Evolutionary conservation across 306 rosid species (phyloP).

Genomic region (Acmispon strigosus): DNA sequence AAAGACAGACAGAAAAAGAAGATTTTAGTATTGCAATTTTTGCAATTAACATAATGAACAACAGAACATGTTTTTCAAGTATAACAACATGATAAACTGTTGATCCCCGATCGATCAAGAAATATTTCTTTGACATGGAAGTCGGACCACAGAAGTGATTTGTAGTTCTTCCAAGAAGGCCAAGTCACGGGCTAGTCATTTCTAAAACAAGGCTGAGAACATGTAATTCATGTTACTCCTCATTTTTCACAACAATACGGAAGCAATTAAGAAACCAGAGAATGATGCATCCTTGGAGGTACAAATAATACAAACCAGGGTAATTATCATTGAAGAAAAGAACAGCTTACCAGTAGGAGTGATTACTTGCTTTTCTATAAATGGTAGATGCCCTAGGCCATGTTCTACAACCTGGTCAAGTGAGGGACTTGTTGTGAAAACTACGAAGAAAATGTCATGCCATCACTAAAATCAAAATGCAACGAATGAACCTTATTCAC

Average conservation of each 20-base stretch:
- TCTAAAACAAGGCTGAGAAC: background rate
- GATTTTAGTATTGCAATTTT: background rate
- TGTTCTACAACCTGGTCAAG: slow-evolving; percentile 92
- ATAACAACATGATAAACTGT: background rate
- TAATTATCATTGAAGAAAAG: background rate
- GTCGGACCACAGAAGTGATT: background rate
- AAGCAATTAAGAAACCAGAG: slow-evolving; percentile 12
- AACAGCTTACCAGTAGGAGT: slow-evolving; percentile 84
- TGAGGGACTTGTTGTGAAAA: slow-evolving; percentile 15
- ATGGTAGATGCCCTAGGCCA: slow-evolving; percentile 96
- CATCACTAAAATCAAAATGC: slow-evolving; percentile 14
- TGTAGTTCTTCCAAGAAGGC: background rate
- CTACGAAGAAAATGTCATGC: slow-evolving; percentile 9
- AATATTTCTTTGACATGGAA: background rate
- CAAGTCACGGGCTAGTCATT: background rate
- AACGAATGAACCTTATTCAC: slow-evolving; percentile 28
- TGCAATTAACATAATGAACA: background rate
- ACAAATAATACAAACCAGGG: slow-evolving; percentile 1
- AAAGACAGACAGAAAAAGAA: background rate
- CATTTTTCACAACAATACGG: background rate
- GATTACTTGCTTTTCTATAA: slow-evolving; percentile 89
- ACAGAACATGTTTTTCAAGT: background rate
- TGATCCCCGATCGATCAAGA: slow-evolving; percentile 3
- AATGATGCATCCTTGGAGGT: background rate
- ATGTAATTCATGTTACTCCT: background rate